Evolutionary conservation across 208 protist genomes (phyloP), one percentile per base, ranked within the genome.

Genomic region (Endotrypanum monterogeii): DNA sequence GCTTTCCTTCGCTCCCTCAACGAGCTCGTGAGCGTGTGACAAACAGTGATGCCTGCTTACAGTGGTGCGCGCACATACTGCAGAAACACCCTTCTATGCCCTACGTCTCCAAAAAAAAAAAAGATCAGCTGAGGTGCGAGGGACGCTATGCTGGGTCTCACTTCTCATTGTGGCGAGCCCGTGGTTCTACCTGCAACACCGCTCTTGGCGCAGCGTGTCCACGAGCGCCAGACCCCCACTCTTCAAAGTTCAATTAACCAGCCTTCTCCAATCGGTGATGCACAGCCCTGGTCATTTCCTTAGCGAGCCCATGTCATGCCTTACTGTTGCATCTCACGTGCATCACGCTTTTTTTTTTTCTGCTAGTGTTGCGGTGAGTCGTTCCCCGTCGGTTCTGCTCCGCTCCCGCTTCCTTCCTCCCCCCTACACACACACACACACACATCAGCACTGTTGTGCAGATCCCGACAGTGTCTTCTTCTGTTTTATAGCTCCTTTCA

Each of bases 401-500:
- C 60, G 60, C 44, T 5, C 44, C 44, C 44, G 8, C 14, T 18
- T 14, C n/a, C 5, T 14, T 30, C 54, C 18, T 25, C n/a, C 54
- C 9, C 1, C 8, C 18, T 18, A 4, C 54, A 30, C 25, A 30
- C 54, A 58, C 63, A n/a, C 44, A n/a, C 48, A 35, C 48, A 7
- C 23, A 39, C 39, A 12, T 25, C 61, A 65, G 37, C 51, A 28
- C 71, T 69, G 44, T 73, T 63, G 76, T 74, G 35, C 32, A 69
- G 18, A 55, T 69, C 71, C 28, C 60, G 32, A 30, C 60, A 65
- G 60, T 23, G 23, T 65, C 60, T 23, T 37, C 18, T 65, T 23
- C 8, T 28, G 1, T 37, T 65, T 18, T 65, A 35, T 32, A 16
- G 32, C 3, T 60, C 23, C 25, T 44, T 50, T 50, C 37, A 73